A percentile compares a stretch with the other conserved stretches of the same genome.
Evolutionary conservation across 169 alveolate genomes (phyloP).

Genomic region (Theileria luwenshuni): DNA sequence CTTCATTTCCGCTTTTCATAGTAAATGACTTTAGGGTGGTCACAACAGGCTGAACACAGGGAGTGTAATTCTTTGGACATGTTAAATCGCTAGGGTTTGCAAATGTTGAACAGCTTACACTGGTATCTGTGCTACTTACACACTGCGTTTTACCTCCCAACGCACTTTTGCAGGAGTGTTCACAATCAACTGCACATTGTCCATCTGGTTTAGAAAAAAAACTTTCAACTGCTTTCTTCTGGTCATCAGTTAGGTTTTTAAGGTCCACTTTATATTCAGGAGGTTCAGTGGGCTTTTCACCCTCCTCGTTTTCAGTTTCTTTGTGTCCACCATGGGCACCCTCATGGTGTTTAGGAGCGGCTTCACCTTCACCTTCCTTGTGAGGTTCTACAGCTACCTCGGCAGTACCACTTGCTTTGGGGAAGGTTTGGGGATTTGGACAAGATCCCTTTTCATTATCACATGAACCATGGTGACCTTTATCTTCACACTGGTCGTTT

Average conservation of each 20-base stretch:
- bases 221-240: slow-evolving; percentile 3
- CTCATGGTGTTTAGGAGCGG: slow-evolving; percentile 4
- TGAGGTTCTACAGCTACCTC: slow-evolving; percentile 12
- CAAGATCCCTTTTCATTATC: neutral
- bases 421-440: neutral
- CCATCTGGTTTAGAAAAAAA: neutral
- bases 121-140: slow-evolving; percentile 6
- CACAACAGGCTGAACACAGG: slow-evolving; percentile 48
- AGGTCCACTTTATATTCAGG: neutral
- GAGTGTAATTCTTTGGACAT: slow-evolving; percentile 16
- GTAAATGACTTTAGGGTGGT: slow-evolving; percentile 17
- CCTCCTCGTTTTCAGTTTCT: neutral
- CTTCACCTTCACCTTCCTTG: neutral
- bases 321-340: slow-evolving; percentile 8
- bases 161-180: slow-evolving; percentile 31
- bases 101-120: slow-evolving; percentile 31
- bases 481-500: neutral
- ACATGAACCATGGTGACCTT: neutral
- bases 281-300: too few relatives aligned
- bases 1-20: slow-evolving; percentile 14
- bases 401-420: neutral
- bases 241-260: neutral
- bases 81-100: slow-evolving; percentile 13
- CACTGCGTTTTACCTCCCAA: slow-evolving; percentile 58
- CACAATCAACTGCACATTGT: slow-evolving; percentile 46